Percentiles rank a stretch among this genome's conserved stretches.
Evolutionary conservation across 768 basidiomycete genomes (phyloP).

Genomic region (Kwoniella botswanensis): DNA sequence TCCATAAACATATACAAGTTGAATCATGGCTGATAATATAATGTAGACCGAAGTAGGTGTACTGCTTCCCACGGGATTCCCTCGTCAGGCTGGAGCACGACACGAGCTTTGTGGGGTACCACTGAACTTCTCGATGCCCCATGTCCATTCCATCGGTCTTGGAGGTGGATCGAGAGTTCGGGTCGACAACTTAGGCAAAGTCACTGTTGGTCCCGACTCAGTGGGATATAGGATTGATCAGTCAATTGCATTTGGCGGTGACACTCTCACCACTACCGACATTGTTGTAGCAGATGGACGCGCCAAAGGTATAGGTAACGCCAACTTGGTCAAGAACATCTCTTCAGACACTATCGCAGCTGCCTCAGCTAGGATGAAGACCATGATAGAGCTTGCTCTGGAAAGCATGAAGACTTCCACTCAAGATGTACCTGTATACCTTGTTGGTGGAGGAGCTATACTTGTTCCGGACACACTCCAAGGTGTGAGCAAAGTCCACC

Average conservation of each 20-base stretch:
- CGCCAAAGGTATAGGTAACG: slow-evolving; percentile 50
- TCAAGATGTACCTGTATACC: slow-evolving; percentile 65
- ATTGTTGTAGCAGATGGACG: slow-evolving; percentile 62
- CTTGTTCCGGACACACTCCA: slow-evolving; percentile 64
- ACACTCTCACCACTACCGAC: slow-evolving; percentile 68
- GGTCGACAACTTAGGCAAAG: slow-evolving; percentile 56
- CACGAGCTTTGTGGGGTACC: slow-evolving; percentile 70
- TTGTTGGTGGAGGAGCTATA: slow-evolving; percentile 72
- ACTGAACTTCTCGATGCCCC: slow-evolving; percentile 59
- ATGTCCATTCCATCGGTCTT: slow-evolving; percentile 64
- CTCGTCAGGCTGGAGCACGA: slow-evolving; percentile 68
- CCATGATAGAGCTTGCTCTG: slow-evolving; percentile 62
- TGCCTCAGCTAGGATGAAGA: slow-evolving; percentile 61
- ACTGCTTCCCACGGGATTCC: slow-evolving; percentile 65
- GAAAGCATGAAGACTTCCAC: slow-evolving; percentile 71
- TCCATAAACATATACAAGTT: neutral
- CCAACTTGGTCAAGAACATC: slow-evolving; percentile 48
- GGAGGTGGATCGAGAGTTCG: slow-evolving; percentile 69
- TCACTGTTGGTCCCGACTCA: slow-evolving; percentile 69
- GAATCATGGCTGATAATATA: neutral
- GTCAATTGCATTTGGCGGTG: slow-evolving; percentile 66
- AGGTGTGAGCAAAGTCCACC: slow-evolving; percentile 65
- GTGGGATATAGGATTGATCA: slow-evolving; percentile 64
- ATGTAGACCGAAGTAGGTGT: slow-evolving; percentile 29
- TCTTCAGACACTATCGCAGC: slow-evolving; percentile 49